Conservation (phyloP, 768 basidiomycete genomes). For the Rhodotorula paludigena region DNA sequence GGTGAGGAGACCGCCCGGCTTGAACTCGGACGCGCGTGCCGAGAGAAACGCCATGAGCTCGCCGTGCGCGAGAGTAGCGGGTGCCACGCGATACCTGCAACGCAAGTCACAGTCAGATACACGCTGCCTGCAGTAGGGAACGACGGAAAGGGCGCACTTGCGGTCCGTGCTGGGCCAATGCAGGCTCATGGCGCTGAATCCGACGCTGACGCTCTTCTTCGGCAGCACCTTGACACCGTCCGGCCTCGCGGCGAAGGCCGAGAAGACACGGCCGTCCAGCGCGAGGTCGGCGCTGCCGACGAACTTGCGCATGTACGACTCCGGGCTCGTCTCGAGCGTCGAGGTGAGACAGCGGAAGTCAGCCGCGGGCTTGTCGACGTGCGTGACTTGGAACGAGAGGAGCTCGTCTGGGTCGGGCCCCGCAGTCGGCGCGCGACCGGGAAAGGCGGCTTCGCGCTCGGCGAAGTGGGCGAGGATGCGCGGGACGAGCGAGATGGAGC, state of each 20-base stretch:
- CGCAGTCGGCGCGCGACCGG: neutral
- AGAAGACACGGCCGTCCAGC: conserved; percentile 35
- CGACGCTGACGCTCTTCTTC: conserved; percentile 36
- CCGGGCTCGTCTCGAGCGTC: conserved; percentile 15
- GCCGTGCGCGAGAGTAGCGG: conserved; percentile 38
- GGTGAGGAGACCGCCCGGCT: conserved; percentile 39
- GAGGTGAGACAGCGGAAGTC: conserved; percentile 30
- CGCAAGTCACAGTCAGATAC: no score
- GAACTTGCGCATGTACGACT: conserved; percentile 9
- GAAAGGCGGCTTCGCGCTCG: neutral
- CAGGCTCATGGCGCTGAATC: conserved; percentile 41
- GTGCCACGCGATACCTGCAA: conserved; percentile 23
- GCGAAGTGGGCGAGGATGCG: conserved; percentile 28
- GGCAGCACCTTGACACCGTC: conserved; percentile 39
- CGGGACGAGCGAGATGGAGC: conserved; percentile 16
- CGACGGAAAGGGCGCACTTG: conserved; percentile 16
- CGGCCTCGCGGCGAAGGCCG: conserved; percentile 28
- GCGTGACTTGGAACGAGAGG: conserved; percentile 34
- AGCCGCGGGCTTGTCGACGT: conserved; percentile 23
- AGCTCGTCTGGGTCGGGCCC: conserved; percentile 2
- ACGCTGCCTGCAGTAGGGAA: neutral
- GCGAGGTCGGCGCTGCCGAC: conserved; percentile 18
- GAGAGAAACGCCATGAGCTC: conserved; percentile 41
- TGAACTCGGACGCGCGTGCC: conserved; percentile 41
- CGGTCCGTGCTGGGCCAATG: conserved; percentile 39